phyloP scores from a whole-genome alignment of 345 rosid genomes.

The Tarenaya hassleriana region DNA sequence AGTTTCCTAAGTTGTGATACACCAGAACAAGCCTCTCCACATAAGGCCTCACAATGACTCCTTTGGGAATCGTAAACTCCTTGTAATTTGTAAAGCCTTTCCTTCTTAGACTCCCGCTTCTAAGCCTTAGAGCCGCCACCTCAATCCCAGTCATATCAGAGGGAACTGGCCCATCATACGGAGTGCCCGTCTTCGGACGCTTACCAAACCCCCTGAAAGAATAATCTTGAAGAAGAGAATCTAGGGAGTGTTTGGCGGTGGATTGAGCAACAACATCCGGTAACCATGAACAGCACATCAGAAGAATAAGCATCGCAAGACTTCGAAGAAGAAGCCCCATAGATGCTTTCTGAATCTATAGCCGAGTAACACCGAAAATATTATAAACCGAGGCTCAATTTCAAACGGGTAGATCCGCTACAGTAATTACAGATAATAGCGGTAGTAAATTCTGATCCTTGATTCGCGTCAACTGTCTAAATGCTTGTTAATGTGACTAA shows the following conservation, averaged over 20 bases:
- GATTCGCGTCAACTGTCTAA: no score
- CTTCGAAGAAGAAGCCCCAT: constrained; percentile 48
- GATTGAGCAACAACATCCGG: constrained; percentile 30
- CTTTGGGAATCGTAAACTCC: constrained; percentile 46
- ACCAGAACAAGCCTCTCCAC: constrained; percentile 66
- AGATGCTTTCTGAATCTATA: constrained; percentile 27
- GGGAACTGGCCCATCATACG: constrained; percentile 44
- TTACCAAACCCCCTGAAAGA: constrained; percentile 45
- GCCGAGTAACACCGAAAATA: no score
- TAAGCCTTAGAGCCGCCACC: constrained; percentile 59
- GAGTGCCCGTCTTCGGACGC: constrained; percentile 49
- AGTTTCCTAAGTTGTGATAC: constrained; percentile 64
- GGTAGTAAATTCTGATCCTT: no score
- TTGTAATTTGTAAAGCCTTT: constrained; percentile 41
- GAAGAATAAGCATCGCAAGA: constrained; percentile 39
- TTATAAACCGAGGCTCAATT: no score
- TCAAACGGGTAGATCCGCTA: no score
- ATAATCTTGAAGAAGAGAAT: constrained; percentile 59
- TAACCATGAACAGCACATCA: constrained; percentile 22
- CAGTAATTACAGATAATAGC: no score
- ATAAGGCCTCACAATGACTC: constrained; percentile 36
- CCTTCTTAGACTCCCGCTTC: constrained; percentile 54
- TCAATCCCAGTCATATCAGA: constrained; percentile 54
- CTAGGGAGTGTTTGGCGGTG: constrained; percentile 21
- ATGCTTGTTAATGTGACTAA: no score